Evolutionary conservation across 331 rosid genomes (phyloP).

Genomic region (Quercus tomentella): DNA sequence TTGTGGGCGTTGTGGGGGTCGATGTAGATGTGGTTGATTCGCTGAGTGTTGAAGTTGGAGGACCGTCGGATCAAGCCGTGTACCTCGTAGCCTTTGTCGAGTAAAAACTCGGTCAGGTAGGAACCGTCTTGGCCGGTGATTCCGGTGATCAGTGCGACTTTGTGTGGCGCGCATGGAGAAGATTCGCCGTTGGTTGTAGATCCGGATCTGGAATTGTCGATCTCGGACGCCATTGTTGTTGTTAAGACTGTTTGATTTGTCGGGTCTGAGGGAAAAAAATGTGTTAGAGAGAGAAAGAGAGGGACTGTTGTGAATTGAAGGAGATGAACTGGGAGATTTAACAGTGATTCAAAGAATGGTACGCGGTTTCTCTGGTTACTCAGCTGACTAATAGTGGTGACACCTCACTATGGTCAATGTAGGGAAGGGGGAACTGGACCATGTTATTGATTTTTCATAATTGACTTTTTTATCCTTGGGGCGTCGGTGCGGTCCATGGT

Average conservation of each 20-base stretch:
- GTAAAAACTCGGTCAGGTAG: slow-evolving; percentile 88
- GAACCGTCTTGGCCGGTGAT: slow-evolving; percentile 98
- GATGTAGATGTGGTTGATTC: slow-evolving; percentile 97
- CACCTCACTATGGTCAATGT: slow-evolving; percentile 6
- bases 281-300: background rate
- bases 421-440: too few relatives aligned
- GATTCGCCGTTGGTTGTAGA: slow-evolving; percentile 41
- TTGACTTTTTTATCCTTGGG: background rate
- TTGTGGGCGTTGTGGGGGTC: slow-evolving; percentile 98
- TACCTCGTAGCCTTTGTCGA: slow-evolving; percentile 78
- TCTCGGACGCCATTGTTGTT: slow-evolving; percentile 50
- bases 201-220: slow-evolving; percentile 29
- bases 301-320: too few relatives aligned
- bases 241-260: background rate
- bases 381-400: background rate
- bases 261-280: background rate
- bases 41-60: slow-evolving; percentile 93
- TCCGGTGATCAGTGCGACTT: slow-evolving; percentile 84
- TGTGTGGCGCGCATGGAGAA: slow-evolving; percentile 25
- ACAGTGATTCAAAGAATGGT: background rate
- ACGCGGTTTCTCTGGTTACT: slow-evolving; percentile 8
- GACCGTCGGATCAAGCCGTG: slow-evolving; percentile 96
- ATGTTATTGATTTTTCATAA: background rate
- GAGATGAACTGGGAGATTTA: background rate
- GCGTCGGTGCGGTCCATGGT: background rate